These are phyloP conservation scores for Bipolaris oryzae DNA, from an alignment of 2,329 filamentous ascomycete genomes.

Conservation along the genomic window DNA sequence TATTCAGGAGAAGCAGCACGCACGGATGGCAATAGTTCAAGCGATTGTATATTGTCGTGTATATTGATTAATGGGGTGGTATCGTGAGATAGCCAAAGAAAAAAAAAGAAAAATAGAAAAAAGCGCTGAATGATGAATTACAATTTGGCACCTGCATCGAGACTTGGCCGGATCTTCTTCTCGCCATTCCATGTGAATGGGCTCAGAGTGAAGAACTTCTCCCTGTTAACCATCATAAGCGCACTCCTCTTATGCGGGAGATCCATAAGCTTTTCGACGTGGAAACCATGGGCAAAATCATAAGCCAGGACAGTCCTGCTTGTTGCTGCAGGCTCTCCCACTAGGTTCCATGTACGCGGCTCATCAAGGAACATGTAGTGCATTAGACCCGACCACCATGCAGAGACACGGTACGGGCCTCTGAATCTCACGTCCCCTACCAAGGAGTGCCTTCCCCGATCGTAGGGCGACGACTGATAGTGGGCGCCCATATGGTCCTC, in stretches of 20 bases:
- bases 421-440: conserved; percentile 63
- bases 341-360: conserved; percentile 60
- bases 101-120: too few relatives aligned
- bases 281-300: conserved; percentile 75
- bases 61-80: not conserved
- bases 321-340: conserved; percentile 74
- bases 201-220: conserved; percentile 72
- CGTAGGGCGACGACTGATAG: conserved; percentile 61
- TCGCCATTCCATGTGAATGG: conserved; percentile 56
- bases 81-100: conserved; percentile 3
- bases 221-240: conserved; percentile 67
- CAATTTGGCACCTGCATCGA: conserved; percentile 43
- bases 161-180: conserved; percentile 42
- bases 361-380: conserved; percentile 67
- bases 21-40: not conserved
- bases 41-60: not conserved
- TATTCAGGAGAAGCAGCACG: not conserved
- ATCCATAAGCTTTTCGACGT: conserved; percentile 74
- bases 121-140: conserved; percentile 13
- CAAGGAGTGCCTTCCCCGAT: conserved; percentile 65
- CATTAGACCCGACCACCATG: conserved; percentile 64
- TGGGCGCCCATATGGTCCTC: conserved; percentile 67
- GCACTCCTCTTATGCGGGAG: conserved; percentile 74
- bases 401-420: conserved; percentile 61
- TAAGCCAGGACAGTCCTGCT: conserved; percentile 74